These are phyloP conservation scores for Luffa aegyptiaca DNA, from an alignment of 306 rosid genomes.

Conservation along the genomic window DNA sequence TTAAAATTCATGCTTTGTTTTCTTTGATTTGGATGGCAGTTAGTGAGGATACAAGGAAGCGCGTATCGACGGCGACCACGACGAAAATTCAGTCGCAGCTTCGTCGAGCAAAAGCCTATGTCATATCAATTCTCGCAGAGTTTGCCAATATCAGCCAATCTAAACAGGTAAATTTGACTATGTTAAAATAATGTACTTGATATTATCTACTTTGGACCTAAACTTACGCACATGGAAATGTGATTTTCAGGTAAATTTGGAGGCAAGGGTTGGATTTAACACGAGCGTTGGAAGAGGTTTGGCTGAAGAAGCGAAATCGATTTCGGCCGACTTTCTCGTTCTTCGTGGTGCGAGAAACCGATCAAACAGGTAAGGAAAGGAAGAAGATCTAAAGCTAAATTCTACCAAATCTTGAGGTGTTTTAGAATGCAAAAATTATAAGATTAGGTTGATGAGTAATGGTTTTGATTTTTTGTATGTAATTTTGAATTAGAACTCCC, in stretches of 20 bases:
- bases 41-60: constrained; percentile 39
- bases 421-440: neutral
- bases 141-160: constrained; percentile 56
- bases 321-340: constrained; percentile 64
- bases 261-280: constrained; percentile 66
- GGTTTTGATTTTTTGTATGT: neutral
- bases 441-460: neutral
- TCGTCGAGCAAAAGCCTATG: constrained; percentile 74
- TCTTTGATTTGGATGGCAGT: constrained; percentile 15
- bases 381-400: neutral
- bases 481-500: constrained; percentile 24
- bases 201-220: neutral
- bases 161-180: constrained; percentile 44
- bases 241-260: constrained; percentile 63
- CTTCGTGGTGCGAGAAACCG: constrained; percentile 52
- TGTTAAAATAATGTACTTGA: neutral
- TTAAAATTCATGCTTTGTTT: too few relatives aligned
- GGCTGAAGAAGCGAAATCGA: constrained; percentile 51
- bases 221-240: neutral
- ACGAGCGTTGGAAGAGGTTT: constrained; percentile 52
- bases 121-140: constrained; percentile 86
- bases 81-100: constrained; percentile 44
- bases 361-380: constrained; percentile 32
- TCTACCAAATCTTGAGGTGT: neutral
- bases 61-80: constrained; percentile 11